Evolutionary conservation across 306 rosid species (phyloP), one percentile per base, ranked within the genome.

Genomic region (Cucurbita moschata): DNA sequence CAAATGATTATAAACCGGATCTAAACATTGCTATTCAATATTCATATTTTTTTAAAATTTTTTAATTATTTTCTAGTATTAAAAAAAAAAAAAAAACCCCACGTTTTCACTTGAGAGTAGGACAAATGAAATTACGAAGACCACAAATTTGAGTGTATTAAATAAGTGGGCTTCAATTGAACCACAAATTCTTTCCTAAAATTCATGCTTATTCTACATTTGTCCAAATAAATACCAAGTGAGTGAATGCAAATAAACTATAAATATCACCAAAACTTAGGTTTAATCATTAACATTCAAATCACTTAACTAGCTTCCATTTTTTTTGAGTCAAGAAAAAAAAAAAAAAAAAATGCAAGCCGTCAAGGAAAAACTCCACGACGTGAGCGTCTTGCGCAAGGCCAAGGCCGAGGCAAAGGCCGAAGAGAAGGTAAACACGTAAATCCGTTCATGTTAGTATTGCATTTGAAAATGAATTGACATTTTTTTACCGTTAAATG

Each of bases 341-440:
- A 26, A 26, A 23, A 23, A 23, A 26, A 26, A 26, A 26, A 26
- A 63, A 44, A 92, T 92, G 97, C 96, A 89, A 84, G 89, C 90
- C 51, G 81, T 89, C 35, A 89, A 80, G 81, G 96, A 92, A 1
- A 92, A 89, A 76, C 26, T 87, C 1, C 78, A 77, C 1, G 90
- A 82, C 69, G 81, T 87, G 76, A 81, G 69, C 59, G 80, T 75
- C 78, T 46, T 85, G 84, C 89, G 87, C 5, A 84, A 86, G 83
- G 88, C 42, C 83, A 87, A 80, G 87, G 83, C 81, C 3, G 90
- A 91, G 51, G 82, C 87, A 56, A 87, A 21, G 87, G 94, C 96
- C 0, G 88, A 89, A 81, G 96, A 92, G 73, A 82, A 82, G 94
- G 94, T 86, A 53, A 44, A 44, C 49, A 7, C 49, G 8, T 39